Evolutionary conservation across 1,284 basidiomycete species (phyloP), one percentile per base, ranked within the genome.

Genomic region (Fomitopsis palustris): DNA sequence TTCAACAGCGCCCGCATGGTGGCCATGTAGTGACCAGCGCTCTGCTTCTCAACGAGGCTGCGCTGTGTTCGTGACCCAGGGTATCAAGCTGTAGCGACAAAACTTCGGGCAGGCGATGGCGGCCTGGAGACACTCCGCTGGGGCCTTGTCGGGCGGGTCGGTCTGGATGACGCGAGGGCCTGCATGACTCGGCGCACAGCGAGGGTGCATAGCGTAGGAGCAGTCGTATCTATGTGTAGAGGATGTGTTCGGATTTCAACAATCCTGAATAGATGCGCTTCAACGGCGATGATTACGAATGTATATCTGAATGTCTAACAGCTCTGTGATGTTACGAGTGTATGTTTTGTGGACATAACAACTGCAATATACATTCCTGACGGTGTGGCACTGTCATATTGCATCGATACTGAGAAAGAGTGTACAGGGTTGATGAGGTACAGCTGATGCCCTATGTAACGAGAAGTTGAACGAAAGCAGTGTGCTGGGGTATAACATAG

Each of bases 1-100:
- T 94, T 94, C 92, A 94, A 94, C 92, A 94, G 92, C 91, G 87
- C 77, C 79, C 79, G 74, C 70, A 72, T 74, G 71, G 71, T 67
- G 75, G 79, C 76, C 76, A 41, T 43, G 56, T 53, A 78, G 65
- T 77, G 78, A 77, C 79, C 74, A 69, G 68, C 64, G 66, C 35
- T 60, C 17, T 19, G 29, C 63, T 64, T 67, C 63, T 71, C 66
- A 72, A 70, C 68, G 67, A 69, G 63, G 60, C 65, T 12, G 69
- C 64, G 65, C 67, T 71, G 67, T 64, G 61, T 58, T 61, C 57
- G 68, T 67, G 64, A 71, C 72, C 69, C 66, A 68, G 66, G 69
- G 69, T 65, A 70, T n/a, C 25, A 52, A 52, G 71, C 74, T 73
- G 72, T 73, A 66, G 69, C 67, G 69, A 63, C 59, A 68, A 65